Evolutionary conservation across 2,329 filamentous ascomycete species (phyloP).

Genomic region (Scorias spongiosa): DNA sequence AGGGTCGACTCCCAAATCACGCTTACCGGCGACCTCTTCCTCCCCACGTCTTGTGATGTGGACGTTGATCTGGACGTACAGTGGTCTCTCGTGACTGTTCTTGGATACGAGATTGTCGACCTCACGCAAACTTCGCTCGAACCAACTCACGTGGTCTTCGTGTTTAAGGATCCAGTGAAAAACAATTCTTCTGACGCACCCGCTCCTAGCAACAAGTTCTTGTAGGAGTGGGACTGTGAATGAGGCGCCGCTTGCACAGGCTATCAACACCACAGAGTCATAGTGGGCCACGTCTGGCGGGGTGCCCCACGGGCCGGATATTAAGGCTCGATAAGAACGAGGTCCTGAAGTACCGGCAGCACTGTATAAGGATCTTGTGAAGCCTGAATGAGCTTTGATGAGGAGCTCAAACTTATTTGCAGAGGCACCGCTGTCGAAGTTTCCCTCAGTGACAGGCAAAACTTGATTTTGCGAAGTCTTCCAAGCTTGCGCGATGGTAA

Average conservation of each 20-base stretch:
- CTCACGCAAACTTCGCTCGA: conserved; percentile 3
- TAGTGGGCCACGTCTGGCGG: conserved; percentile 37
- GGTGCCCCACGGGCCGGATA: conserved; percentile 17
- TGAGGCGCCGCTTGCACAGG: conserved; percentile 44
- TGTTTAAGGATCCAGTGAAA: conserved; percentile 17
- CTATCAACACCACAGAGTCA: conserved; percentile 44
- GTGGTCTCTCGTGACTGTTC: conserved; percentile 9
- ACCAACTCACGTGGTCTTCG: conserved; percentile 12
- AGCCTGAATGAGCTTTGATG: conserved; percentile 17
- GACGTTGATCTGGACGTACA: conserved; percentile 36
- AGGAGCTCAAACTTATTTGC: conserved; percentile 8
- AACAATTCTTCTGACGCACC: conserved; percentile 11
- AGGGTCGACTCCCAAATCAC: not conserved
- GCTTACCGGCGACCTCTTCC: not conserved
- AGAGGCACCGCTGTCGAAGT: no score
- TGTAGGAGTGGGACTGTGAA: conserved; percentile 42
- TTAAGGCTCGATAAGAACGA: conserved; percentile 9
- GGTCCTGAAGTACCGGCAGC: conserved; percentile 7
- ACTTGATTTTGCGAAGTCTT: not conserved
- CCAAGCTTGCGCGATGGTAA: conserved; percentile 35
- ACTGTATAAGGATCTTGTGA: conserved; percentile 12
- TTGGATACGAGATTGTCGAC: conserved; percentile 19
- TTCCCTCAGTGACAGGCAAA: not conserved
- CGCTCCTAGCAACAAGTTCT: conserved; percentile 32
- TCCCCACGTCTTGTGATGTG: conserved; percentile 31